A percentile compares a stretch with the other conserved stretches of the same genome.
Evolutionary conservation across 2,329 filamentous ascomycete genomes (phyloP).

Genomic region (Phaeosphaeriaceae sp.): DNA sequence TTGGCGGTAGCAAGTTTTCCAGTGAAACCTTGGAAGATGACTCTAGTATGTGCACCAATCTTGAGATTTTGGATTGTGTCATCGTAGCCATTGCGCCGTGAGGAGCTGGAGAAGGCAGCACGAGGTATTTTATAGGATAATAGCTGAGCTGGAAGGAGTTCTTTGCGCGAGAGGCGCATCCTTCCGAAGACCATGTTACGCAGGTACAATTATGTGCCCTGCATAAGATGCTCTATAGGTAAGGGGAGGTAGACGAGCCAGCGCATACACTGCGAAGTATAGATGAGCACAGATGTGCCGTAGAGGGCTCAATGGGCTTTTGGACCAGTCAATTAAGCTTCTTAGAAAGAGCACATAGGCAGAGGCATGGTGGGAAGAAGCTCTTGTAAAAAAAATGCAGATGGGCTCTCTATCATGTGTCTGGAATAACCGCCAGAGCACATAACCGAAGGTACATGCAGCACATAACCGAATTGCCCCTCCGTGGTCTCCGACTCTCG

Average conservation of each 20-base stretch:
- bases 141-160: constrained; percentile 1
- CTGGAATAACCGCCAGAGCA: constrained; percentile 1
- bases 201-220: constrained; percentile 6
- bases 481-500: constrained; percentile 1
- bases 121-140: constrained; percentile 10
- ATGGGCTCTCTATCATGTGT: background rate
- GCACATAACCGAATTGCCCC: constrained; percentile 14
- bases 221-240: constrained; percentile 11
- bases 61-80: constrained; percentile 70
- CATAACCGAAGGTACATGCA: constrained; percentile 7
- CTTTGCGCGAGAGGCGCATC: constrained; percentile 15
- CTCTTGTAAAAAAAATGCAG: background rate
- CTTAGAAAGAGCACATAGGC: too few species aligned
- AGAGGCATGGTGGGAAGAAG: too few species aligned
- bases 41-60: constrained; percentile 69
- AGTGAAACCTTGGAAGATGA: constrained; percentile 76
- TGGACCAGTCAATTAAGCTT: too few species aligned
- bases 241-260: background rate
- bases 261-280: too few species aligned
- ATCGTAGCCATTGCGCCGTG: constrained; percentile 55
- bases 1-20: constrained; percentile 75
- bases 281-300: too few species aligned
- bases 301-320: too few species aligned
- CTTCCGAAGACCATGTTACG: constrained; percentile 22
- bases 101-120: constrained; percentile 37